Evolutionary conservation across 768 basidiomycete species (phyloP), one percentile per base, ranked within the genome.

Genomic region (Pulveroboletus sp.): DNA sequence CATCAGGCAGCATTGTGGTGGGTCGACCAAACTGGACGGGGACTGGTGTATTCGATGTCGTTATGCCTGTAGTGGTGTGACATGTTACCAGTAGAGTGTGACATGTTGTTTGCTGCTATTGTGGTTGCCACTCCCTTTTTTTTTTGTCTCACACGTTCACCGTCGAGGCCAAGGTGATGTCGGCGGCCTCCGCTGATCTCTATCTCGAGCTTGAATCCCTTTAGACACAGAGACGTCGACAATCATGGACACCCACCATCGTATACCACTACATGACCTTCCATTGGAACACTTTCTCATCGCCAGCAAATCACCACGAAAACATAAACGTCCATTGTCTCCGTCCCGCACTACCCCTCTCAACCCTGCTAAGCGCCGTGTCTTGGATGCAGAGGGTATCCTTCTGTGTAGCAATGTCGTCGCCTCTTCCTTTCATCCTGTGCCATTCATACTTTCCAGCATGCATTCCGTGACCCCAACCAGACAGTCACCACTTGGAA

Each of bases 1-100:
- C 95, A 3, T 94, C 94, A 5, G 88, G 92, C 1, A 91, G 84
- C 64, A 87, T 99, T 65, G 94, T 97, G 27, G 58, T 97, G 50
- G 95, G 95, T 36, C 78, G 86, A 53, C 90, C 93, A 9, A 90
- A 81, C 63, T 72, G 75, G 43, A 91, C 86, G n/a, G 95, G 95
- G n/a, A 98, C 95, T 20, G 97, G 94, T 5, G 82, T 84, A 29
- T 99, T 98, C 59, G 94, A 93, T 64, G 80, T 98, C 34, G 79
- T 90, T 48, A 81, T 83, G 79, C 75, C 76, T 24, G 39, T 47
- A 47, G 24, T 47, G 11, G 17, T 25, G 57, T 65, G 38, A 42
- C 46, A 21, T 16, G 49, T 59, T 40, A 52, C 41, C 4, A 43
- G 25, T 23, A 38, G 17, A 35, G 36, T 23, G 50, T 49, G 42